Percentiles rank a stretch among this genome's conserved stretches.
phyloP scores from a whole-genome alignment of 352 stramenopile species.

The Globisporangium parvum region DNA sequence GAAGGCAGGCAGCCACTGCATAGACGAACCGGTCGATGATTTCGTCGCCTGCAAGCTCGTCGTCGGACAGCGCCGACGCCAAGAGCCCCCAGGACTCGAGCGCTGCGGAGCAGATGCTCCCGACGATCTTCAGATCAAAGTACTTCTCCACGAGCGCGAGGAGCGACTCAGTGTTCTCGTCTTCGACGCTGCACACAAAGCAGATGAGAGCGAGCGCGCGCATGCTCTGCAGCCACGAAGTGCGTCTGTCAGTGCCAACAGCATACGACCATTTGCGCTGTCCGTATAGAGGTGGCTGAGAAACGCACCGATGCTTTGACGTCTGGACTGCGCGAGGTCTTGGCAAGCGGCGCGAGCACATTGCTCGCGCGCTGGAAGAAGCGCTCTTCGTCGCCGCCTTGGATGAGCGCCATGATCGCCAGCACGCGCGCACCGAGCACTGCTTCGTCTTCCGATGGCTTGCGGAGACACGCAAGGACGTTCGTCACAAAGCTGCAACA shows the following conservation, averaged over 20 bases:
- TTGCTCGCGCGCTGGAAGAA: slow-evolving; percentile 72
- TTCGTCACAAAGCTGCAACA: slow-evolving; percentile 51
- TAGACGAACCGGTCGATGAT: slow-evolving; percentile 52
- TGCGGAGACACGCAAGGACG: slow-evolving; percentile 57
- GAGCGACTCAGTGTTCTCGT: slow-evolving; percentile 69
- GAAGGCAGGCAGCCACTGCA: no score
- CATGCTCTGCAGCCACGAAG: slow-evolving; percentile 40
- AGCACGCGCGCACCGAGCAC: slow-evolving; percentile 64
- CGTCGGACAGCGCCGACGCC: slow-evolving; percentile 53
- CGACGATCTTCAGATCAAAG: slow-evolving; percentile 59
- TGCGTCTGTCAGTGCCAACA: neutral
- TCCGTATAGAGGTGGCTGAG: neutral
- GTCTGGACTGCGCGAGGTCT: slow-evolving; percentile 46
- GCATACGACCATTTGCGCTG: neutral
- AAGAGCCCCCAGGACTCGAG: slow-evolving; percentile 73
- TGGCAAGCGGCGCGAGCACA: slow-evolving; percentile 65
- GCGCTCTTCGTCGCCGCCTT: slow-evolving; percentile 64
- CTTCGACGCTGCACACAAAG: slow-evolving; percentile 73
- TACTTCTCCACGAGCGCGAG: slow-evolving; percentile 59
- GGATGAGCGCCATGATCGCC: slow-evolving; percentile 66
- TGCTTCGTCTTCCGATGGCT: slow-evolving; percentile 66
- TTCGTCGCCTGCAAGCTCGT: slow-evolving; percentile 38
- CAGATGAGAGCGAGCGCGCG: slow-evolving; percentile 62
- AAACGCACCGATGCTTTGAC: slow-evolving; percentile 57
- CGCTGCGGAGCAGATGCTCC: slow-evolving; percentile 54